phyloP scores from a whole-genome alignment of 306 rosid genomes.

The Acacia crassicarpa region DNA sequence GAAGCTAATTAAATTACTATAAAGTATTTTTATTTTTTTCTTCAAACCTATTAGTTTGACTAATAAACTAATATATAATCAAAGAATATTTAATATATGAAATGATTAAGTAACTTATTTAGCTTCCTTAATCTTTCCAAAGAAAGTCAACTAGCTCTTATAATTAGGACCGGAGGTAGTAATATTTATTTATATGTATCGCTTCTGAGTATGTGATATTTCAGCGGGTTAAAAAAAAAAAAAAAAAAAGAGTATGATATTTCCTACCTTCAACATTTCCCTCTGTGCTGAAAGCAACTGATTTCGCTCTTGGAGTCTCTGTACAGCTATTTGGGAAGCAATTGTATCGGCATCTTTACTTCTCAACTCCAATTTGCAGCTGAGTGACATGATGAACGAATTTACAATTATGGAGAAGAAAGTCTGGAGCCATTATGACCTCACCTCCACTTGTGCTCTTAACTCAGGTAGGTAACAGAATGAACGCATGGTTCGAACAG shows the following conservation, averaged over 20 bases:
- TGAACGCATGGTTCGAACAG: neutral
- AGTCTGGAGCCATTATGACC: neutral
- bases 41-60: too few relatives aligned
- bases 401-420: constrained; percentile 23
- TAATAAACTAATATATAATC: too few relatives aligned
- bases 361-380: constrained; percentile 60
- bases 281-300: constrained; percentile 86
- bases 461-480: neutral
- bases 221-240: neutral
- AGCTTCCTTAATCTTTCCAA: too few relatives aligned
- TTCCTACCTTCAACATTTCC: constrained; percentile 77
- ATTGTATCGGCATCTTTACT: constrained; percentile 62
- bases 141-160: too few relatives aligned
- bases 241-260: neutral
- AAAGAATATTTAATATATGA: too few relatives aligned
- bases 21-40: too few relatives aligned
- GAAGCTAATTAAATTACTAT: too few relatives aligned
- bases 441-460: constrained; percentile 3
- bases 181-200: neutral
- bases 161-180: too few relatives aligned
- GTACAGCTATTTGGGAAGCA: constrained; percentile 54
- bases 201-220: neutral
- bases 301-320: constrained; percentile 77
- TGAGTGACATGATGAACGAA: constrained; percentile 35
- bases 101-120: too few relatives aligned